Percentiles rank a stretch among this genome's conserved stretches.
Evolutionary conservation across 1,139 yeast species (phyloP).

Genomic region (Blastobotrys ciferrii): DNA sequence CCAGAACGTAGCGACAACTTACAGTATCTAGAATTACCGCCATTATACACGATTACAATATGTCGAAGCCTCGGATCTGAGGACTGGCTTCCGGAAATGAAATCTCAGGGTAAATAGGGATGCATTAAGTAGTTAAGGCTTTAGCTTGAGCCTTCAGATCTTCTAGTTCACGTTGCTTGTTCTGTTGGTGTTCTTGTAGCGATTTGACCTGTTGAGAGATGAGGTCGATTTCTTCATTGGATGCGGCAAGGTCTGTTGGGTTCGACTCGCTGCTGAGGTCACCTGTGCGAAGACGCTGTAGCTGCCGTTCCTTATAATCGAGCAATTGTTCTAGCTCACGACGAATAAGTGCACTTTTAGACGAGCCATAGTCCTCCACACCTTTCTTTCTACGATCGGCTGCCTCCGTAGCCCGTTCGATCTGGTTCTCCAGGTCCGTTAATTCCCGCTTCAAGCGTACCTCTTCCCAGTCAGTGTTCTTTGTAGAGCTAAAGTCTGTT

Average conservation of each 20-base stretch:
- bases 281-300: constrained; percentile 36
- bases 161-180: constrained; percentile 52
- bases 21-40: too few species aligned
- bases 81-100: background rate
- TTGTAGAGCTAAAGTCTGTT: constrained; percentile 71
- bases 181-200: constrained; percentile 54
- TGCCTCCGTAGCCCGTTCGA: constrained; percentile 56
- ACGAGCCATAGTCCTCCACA: constrained; percentile 40
- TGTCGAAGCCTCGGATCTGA: too few species aligned
- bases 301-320: constrained; percentile 63
- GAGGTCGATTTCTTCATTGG: constrained; percentile 58
- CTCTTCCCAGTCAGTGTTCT: constrained; percentile 83
- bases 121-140: constrained; percentile 17
- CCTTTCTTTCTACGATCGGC: constrained; percentile 46
- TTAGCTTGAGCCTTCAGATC: constrained; percentile 46
- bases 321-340: constrained; percentile 82
- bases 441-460: constrained; percentile 79
- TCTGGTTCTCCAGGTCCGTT: constrained; percentile 64
- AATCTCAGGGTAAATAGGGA: background rate
- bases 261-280: constrained; percentile 16
- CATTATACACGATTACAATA: too few species aligned
- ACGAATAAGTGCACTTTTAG: constrained; percentile 46
- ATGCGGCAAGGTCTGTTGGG: constrained; percentile 29
- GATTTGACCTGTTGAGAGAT: constrained; percentile 64
- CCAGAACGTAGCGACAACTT: too few species aligned